Evolutionary conservation across 441 rosid species (phyloP).

Genomic region (Macaranga tanarius): DNA sequence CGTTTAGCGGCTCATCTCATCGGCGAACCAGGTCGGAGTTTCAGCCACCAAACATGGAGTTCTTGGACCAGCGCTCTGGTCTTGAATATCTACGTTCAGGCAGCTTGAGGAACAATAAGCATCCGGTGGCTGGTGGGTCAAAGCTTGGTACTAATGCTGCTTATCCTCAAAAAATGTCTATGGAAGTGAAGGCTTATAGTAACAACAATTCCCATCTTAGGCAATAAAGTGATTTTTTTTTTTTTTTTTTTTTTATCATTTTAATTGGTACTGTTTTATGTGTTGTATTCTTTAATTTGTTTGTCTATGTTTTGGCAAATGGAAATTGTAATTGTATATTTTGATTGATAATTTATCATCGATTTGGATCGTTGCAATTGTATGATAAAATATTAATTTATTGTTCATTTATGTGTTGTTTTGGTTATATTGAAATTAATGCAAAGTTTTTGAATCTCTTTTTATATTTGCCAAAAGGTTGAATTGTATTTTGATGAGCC

Average conservation of each 20-base stretch:
- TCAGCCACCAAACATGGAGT: slow-evolving; percentile 29
- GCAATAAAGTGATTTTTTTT: too few relatives aligned
- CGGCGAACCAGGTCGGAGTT: slow-evolving; percentile 47
- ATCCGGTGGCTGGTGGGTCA: slow-evolving; percentile 11
- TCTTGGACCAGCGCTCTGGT: slow-evolving; percentile 31
- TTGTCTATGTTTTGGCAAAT: not conserved
- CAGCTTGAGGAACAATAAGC: slow-evolving; percentile 17
- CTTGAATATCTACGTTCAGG: slow-evolving; percentile 20
- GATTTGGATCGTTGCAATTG: not conserved
- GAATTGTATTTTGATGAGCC: too few relatives aligned
- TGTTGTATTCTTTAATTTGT: too few relatives aligned
- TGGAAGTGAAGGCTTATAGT: not conserved
- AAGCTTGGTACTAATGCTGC: not conserved
- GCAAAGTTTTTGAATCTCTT: too few relatives aligned
- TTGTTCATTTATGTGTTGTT: too few relatives aligned
- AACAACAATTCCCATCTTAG: not conserved
- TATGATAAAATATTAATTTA: not conserved
- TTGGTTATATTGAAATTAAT: not conserved
- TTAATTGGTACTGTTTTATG: not conserved
- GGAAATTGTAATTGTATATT: not conserved
- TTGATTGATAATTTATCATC: not conserved
- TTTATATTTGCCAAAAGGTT: too few relatives aligned
- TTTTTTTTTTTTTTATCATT: too few relatives aligned
- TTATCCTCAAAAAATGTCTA: slow-evolving; percentile 15
- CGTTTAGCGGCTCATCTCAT: slow-evolving; percentile 45